phyloP scores from a whole-genome alignment of 768 basidiomycete species.

The Podaxis sp. region DNA sequence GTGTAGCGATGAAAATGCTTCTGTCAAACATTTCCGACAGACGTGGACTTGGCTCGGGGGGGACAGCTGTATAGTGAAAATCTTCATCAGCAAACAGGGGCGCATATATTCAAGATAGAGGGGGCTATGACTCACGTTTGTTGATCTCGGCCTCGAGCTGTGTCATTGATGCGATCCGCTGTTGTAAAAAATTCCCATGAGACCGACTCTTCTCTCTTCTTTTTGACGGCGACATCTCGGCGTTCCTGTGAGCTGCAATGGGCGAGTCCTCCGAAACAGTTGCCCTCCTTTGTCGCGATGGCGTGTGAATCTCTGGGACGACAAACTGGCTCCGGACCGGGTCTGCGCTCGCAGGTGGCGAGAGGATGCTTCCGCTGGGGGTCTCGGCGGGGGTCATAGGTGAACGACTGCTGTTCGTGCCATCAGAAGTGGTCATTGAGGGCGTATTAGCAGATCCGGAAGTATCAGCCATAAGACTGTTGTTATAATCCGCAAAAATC shows the following conservation, averaged over 20 bases:
- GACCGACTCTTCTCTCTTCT: slow-evolving; percentile 62
- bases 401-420: slow-evolving; percentile 23
- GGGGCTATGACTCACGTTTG: slow-evolving; percentile 46
- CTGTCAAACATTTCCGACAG: slow-evolving; percentile 71
- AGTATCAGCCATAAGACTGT: slow-evolving; percentile 31
- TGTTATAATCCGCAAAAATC: slow-evolving; percentile 59
- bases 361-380: slow-evolving; percentile 9
- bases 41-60: slow-evolving; percentile 46
- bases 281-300: slow-evolving; percentile 52
- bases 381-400: slow-evolving; percentile 8
- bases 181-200: slow-evolving; percentile 59
- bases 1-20: slow-evolving; percentile 63
- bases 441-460: slow-evolving; percentile 27
- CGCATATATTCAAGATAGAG: background rate
- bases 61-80: slow-evolving; percentile 30
- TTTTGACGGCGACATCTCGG: slow-evolving; percentile 58
- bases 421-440: slow-evolving; percentile 28
- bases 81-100: background rate
- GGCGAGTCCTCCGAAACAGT: slow-evolving; percentile 71
- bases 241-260: slow-evolving; percentile 35
- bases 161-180: slow-evolving; percentile 67
- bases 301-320: slow-evolving; percentile 39
- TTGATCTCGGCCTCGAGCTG: slow-evolving; percentile 65
- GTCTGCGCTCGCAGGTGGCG: slow-evolving; percentile 14
- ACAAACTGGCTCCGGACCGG: slow-evolving; percentile 25